Evolutionary conservation across 2,329 filamentous ascomycete genomes (phyloP).

Genomic region (Aureobasidium sp.): DNA sequence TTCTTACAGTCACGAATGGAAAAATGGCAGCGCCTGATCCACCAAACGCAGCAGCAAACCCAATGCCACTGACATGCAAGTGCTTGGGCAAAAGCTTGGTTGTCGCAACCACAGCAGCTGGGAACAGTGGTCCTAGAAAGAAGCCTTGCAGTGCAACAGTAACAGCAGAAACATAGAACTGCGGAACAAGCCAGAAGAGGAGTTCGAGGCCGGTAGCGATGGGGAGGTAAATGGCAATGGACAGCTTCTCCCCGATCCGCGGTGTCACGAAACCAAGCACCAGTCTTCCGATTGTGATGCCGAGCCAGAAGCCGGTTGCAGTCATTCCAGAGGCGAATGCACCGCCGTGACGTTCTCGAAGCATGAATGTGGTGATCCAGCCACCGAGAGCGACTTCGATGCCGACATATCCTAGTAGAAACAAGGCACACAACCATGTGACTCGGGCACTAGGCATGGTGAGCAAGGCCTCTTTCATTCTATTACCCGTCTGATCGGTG

Average conservation of each 20-base stretch:
- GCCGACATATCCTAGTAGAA: constrained; percentile 73
- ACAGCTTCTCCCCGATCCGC: constrained; percentile 61
- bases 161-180: constrained; percentile 65
- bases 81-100: constrained; percentile 68
- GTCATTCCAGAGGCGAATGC: constrained; percentile 68
- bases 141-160: constrained; percentile 68
- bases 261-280: constrained; percentile 71
- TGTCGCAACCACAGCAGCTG: constrained; percentile 63
- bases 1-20: constrained; percentile 50
- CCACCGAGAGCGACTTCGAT: constrained; percentile 43
- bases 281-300: constrained; percentile 67
- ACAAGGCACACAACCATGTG: constrained; percentile 67
- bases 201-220: constrained; percentile 59
- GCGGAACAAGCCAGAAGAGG: constrained; percentile 74
- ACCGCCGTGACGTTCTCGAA: constrained; percentile 61
- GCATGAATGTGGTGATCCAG: constrained; percentile 84
- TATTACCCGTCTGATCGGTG: constrained; percentile 39
- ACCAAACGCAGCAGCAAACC: constrained; percentile 72
- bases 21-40: constrained; percentile 62
- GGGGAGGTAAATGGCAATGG: constrained; percentile 55
- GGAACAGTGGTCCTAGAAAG: constrained; percentile 74
- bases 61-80: constrained; percentile 72
- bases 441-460: constrained; percentile 43
- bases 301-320: constrained; percentile 78
- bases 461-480: constrained; percentile 46